Base-by-base conservation (phyloP, 306 rosid species). In the Casuarina glauca region DNA sequence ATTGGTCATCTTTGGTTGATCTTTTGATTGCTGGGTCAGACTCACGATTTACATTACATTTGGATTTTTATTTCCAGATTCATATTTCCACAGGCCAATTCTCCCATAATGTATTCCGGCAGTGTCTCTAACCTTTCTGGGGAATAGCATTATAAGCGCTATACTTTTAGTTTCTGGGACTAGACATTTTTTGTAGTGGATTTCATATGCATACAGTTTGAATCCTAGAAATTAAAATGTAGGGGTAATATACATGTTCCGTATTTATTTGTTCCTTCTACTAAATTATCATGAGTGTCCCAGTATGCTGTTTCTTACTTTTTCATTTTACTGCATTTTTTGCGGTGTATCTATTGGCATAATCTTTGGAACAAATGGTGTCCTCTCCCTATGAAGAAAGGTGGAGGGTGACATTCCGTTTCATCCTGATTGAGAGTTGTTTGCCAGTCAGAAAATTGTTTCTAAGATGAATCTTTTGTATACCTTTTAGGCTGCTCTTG, bases 401-500 rank as follows among this genome's bases (percentile, higher is more conserved):
- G 50, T 42, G 19, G 36, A 42, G 71, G 35, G 42, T 67, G 71
- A 16, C 19, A 10, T 17, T 42, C 1, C 0, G 50, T 61, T 67
- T 67, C 35, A 42, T 41, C 13, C 36, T 17, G 71, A 43, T 67
- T 38, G 69, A 63, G 15, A 8, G 50, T 66, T 42, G 9, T 42
- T 41, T 67, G 9, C 49, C 71, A 41, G 4, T 42, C 32, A 16
- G 12, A 42, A 8, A 41, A 5, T 35, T 16, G 15, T 19, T 67
- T 67, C 42, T 58, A 45, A 42, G 50, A 67, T n/a, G 50, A 17
- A 67, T 67, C 19, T 17, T 42, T 52, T 52, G 51, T 69, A 57
- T 82, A 72, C 80, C 69, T 88, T 86, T 87, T 81, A 95, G 99
- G 96, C 96, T 79, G 90, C 97, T 84, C 91, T 88, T 48, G 91